Percentiles rank a stretch among this genome's conserved stretches.
Conservation (phyloP, 371 early-diverging fungal species). For the Phascolomyces articulosus region DNA sequence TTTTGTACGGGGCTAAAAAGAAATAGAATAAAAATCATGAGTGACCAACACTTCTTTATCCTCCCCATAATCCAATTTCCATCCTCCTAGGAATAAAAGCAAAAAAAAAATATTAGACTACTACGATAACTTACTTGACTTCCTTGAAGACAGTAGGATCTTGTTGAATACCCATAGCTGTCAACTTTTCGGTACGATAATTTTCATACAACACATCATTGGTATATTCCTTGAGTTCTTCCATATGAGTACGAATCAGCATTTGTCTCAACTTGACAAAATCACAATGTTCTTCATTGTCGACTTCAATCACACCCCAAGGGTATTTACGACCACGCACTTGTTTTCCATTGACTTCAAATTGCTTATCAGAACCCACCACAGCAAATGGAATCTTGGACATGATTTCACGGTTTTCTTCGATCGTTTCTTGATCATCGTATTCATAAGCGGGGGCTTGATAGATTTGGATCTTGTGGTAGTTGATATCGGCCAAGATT, state of each 20-base stretch:
- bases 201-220: conserved; percentile 95
- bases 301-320: conserved; percentile 96
- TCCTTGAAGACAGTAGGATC: conserved; percentile 82
- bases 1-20: conserved; percentile 88
- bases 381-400: conserved; percentile 97
- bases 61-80: no score
- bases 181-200: conserved; percentile 91
- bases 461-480: conserved; percentile 94
- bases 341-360: conserved; percentile 81
- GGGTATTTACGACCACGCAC: conserved; percentile 95
- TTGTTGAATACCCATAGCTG: conserved; percentile 82
- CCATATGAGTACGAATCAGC: conserved; percentile 89
- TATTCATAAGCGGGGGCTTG: conserved; percentile 89
- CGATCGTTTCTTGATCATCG: conserved; percentile 93
- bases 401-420: conserved; percentile 94
- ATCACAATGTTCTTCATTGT: conserved; percentile 90
- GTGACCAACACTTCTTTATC: no score
- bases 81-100: no score
- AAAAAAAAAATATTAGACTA: no score
- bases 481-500: conserved; percentile 91
- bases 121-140: no score
- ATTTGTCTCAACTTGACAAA: conserved; percentile 95
- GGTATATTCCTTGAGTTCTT: conserved; percentile 92
- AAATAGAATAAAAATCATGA: no score
- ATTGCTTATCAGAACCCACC: conserved; percentile 92